Base-by-base conservation (phyloP, 805 yeast genomes). In the Zygotorulaspora sp. region DNA sequence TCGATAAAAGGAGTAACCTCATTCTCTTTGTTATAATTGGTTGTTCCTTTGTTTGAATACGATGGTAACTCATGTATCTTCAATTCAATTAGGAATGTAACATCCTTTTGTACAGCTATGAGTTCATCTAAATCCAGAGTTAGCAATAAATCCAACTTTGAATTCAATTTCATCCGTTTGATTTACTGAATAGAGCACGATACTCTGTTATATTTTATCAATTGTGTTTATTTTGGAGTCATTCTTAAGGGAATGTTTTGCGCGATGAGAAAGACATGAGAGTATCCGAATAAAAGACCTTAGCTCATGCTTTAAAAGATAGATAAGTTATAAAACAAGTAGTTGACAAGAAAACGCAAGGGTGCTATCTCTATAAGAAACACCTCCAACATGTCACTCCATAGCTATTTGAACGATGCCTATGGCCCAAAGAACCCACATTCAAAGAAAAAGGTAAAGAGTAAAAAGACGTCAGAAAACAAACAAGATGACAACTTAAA, bases 341-440 rank as follows among this genome's bases (percentile, higher is more conserved):
- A n/a, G n/a, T n/a, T n/a, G n/a, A n/a, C n/a, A n/a, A n/a, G n/a
- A n/a, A n/a, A n/a, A n/a, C n/a, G n/a, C n/a, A n/a, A n/a, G n/a
- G n/a, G n/a, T n/a, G n/a, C n/a, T n/a, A n/a, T n/a, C n/a, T n/a
- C n/a, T n/a, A n/a, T n/a, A n/a, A n/a, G n/a, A n/a, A n/a, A n/a
- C n/a, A n/a, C n/a, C n/a, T n/a, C n/a, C n/a, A n/a, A n/a, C 17
- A 70, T 70, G 75, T 69, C 75, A 2, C 50, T 74, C 21, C 65
- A 72, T 29, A 72, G 67, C 34, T 74, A 74, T 43, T 55, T 75
- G 27, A 60, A 69, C 6, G 65, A 68, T 44, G 67, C 67, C 24
- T 75, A 75, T 39, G 61, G 71, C 4, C 37, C 55, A 24, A 36
- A 36, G 14, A 41, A 57, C 5, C 45, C 55, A 8, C 61, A 58